Evolutionary conservation across 768 basidiomycete genomes (phyloP).

Genomic region (Panaeolus cyanescens): DNA sequence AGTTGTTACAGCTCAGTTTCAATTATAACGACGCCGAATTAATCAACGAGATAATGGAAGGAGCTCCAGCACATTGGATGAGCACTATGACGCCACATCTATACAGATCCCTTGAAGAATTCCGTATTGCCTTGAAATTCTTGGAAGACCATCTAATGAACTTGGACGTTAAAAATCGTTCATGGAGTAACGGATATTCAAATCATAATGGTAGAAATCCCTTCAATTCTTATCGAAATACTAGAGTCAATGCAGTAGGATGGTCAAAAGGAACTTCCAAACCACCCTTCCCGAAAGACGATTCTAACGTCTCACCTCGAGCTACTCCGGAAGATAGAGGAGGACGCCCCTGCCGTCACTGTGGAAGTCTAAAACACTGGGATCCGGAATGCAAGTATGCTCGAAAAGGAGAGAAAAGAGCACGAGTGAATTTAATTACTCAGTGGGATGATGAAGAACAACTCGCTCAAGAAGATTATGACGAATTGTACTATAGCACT

Average conservation of each 20-base stretch:
- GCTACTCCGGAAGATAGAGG: constrained; percentile 22
- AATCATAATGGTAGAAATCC: not conserved
- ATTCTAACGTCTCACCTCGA: constrained; percentile 11
- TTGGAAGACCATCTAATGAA: constrained; percentile 20
- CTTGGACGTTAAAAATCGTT: constrained; percentile 3
- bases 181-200: not conserved
- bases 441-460: constrained; percentile 9
- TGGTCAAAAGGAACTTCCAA: constrained; percentile 1
- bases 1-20: constrained; percentile 15
- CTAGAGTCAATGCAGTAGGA: not conserved
- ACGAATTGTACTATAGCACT: constrained; percentile 24
- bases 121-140: constrained; percentile 21
- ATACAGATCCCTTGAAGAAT: constrained; percentile 16
- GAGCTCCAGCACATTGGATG: constrained; percentile 30
- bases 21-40: constrained; percentile 27
- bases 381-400: constrained; percentile 32
- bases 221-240: not conserved
- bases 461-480: constrained; percentile 26
- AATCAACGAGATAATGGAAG: too few species aligned
- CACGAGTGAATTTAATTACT: constrained; percentile 17
- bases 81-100: constrained; percentile 23
- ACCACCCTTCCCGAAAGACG: constrained; percentile 26
- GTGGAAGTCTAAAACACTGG: constrained; percentile 32
- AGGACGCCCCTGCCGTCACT: constrained; percentile 19
- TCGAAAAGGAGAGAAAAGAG: constrained; percentile 9